Conservation (phyloP, 176 grass and related monocot species). For the Carex scoparia region DNA sequence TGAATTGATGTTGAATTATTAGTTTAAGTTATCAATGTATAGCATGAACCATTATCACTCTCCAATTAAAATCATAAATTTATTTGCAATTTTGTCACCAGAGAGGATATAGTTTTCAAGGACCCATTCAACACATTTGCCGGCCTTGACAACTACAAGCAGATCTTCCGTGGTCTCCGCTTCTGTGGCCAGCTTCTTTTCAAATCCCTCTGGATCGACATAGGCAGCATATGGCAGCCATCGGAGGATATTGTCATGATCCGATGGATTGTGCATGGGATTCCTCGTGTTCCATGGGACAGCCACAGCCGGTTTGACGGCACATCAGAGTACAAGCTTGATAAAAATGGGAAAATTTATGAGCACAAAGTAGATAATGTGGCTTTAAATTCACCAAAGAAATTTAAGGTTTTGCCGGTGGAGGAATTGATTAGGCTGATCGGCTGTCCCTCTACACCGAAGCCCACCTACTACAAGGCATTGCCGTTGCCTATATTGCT, state of each 20-base stretch:
- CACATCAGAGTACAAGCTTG: conserved; percentile 85
- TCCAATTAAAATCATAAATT: conserved; percentile 7
- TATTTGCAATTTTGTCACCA: conserved; percentile 32
- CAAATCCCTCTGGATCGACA: conserved; percentile 74
- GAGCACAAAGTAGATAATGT: conserved; percentile 92
- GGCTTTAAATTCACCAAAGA: conserved; percentile 63
- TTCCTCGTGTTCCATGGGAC: conserved; percentile 87
- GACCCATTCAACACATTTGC: conserved; percentile 76
- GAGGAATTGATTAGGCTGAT: conserved; percentile 74
- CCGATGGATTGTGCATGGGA: conserved; percentile 88
- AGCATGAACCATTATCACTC: neutral
- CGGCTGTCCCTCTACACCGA: conserved; percentile 61
- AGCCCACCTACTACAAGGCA: conserved; percentile 84
- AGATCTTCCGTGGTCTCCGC: conserved; percentile 65
- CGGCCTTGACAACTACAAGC: conserved; percentile 82
- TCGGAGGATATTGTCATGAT: conserved; percentile 88
- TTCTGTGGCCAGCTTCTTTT: conserved; percentile 74
- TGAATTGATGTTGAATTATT: neutral
- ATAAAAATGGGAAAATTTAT: conserved; percentile 81
- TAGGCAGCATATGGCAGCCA: conserved; percentile 93
- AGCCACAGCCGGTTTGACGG: conserved; percentile 83
- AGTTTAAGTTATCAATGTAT: neutral
- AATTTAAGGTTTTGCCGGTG: conserved; percentile 55
- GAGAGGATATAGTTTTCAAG: conserved; percentile 96
- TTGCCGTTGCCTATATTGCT: conserved; percentile 38